Evolutionary conservation across 2,329 filamentous ascomycete species (phyloP), one percentile per base, ranked within the genome.

Genomic region (Fusarium chuoi): DNA sequence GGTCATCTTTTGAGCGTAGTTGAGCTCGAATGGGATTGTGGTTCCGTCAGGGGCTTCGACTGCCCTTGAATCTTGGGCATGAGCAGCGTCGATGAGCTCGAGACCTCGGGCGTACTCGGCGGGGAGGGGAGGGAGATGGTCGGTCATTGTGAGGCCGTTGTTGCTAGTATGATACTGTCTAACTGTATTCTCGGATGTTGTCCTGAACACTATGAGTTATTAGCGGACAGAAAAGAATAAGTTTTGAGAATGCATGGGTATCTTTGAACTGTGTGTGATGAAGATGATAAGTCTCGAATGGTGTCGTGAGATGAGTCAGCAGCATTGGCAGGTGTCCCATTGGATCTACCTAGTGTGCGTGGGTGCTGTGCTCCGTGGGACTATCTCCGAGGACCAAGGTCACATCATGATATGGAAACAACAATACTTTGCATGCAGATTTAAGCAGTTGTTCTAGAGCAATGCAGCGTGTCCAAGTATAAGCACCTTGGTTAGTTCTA

Each of bases 1-100:
- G 57, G 92, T 94, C 92, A 95, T 95, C 82, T 94, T 91, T 57
- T 88, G 87, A 12, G 94, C 93, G 80, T 97, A 97, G 84, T 94
- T 91, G 3, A 96, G 90, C 83, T 97, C 94, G 82, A 94, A 95
- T 2, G 94, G 92, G 3, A 91, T 77, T 11, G 81, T 77, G 68
- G 80, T 83, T 61, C 86, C 82, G 64, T 84, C 78, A 35, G 84
- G 80, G 22, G 83, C 85, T 57, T 85, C 81, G 67, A 85, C 72
- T 45, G 70, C 78, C 42, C 80, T 82, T 17, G 82, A 78, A 64
- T 84, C 83, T 46, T 81, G 59, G 45, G 79, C 77, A 70, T 84
- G 83, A 48, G 92, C 94, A 62, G 88, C 87, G 83, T 96, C 94
- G 78, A 97, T 95, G 74, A 90, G 87, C 42, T 85, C 81, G 45